A percentile compares a stretch with the other conserved stretches of the same genome.
Evolutionary conservation across 371 early-diverging fungal species (phyloP).

Genomic region (Mycotypha africana): DNA sequence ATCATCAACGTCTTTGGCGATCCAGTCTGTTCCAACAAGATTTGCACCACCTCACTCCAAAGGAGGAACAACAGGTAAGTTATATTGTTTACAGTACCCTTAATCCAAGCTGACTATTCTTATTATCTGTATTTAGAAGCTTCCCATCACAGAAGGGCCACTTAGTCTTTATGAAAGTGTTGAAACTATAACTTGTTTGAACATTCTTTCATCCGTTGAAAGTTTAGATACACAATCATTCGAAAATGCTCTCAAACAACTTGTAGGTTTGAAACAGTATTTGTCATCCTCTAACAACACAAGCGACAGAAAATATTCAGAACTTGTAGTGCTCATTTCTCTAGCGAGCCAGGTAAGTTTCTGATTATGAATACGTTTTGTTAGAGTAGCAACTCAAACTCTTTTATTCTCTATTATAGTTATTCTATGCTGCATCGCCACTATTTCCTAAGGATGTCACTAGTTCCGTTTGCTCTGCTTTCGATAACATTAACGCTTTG

Average conservation of each 20-base stretch:
- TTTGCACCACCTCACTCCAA: slow-evolving; percentile 21
- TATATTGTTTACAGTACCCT: background rate
- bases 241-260: slow-evolving; percentile 24
- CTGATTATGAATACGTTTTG: too few relatives aligned
- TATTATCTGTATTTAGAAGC: slow-evolving; percentile 8
- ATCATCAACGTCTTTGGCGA: slow-evolving; percentile 40
- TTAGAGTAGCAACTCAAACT: too few relatives aligned
- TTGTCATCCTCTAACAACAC: slow-evolving; percentile 22
- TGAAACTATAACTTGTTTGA: slow-evolving; percentile 50
- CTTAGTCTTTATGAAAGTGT: slow-evolving; percentile 54
- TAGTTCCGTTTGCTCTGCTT: too few relatives aligned
- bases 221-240: slow-evolving; percentile 37
- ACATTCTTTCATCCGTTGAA: slow-evolving; percentile 42
- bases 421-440: slow-evolving; percentile 16
- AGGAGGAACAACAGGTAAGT: slow-evolving; percentile 20
- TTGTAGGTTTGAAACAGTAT: slow-evolving; percentile 22
- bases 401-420: slow-evolving; percentile 4
- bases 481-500: too few relatives aligned
- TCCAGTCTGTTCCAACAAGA: slow-evolving; percentile 27
- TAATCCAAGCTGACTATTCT: background rate
- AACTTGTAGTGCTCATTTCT: slow-evolving; percentile 25
- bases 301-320: slow-evolving; percentile 27
- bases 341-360: slow-evolving; percentile 35
- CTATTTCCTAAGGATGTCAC: slow-evolving; percentile 4
- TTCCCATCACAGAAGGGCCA: slow-evolving; percentile 45